Base-by-base conservation (phyloP, 1,139 yeast genomes). In the Insectozyma bohioensis region DNA sequence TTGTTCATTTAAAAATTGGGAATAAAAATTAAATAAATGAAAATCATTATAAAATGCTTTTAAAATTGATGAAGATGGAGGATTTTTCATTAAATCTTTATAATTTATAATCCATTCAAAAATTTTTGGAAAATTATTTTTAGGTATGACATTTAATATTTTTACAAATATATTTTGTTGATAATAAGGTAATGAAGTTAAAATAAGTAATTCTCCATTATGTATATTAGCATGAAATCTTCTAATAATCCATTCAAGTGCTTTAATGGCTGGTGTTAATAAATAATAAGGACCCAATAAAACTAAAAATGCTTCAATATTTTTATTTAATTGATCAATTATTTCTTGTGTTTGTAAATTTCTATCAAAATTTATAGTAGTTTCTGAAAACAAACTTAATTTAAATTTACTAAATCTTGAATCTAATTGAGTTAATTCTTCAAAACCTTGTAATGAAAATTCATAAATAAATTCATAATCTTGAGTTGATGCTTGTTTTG, bases 201-300 rank as follows among this genome's bases (percentile, higher is more conserved):
- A 62, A 28, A 94, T 52, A 24, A 92, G 54, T 38, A 69, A 54
- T 54, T 92, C 97, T 0, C 88, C 67, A 49, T 85, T 87, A 51
- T 84, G 83, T 30, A 85, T 70, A 53, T 92, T 92, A 45, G 86
- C 78, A 54, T 85, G 87, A 56, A 90, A 94, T 48, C 97, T 75
- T 63, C 98, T 82, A 16, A 92, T 82, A 24, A 92, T 75, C 98
- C 98, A 92, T 63, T 92, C 99, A 9, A 87, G 69, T 8, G 97
- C 94, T 49, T 81, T 82, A 32, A 87, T 56, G 2, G 96, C 75
- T 11, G 95, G 86, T 19, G 80, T 73, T 34, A 88, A 64, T 42
- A 77, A 75, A 71, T 92, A 79, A 49, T 77, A 73, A 3, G 87
- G 86, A 2, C 95, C 83, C n/a, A 80, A 67, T 44, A 90, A 67